These are phyloP conservation scores for Fusarium marasasianum DNA, from an alignment of 2,329 filamentous ascomycete species.

Conservation along the genomic window DNA sequence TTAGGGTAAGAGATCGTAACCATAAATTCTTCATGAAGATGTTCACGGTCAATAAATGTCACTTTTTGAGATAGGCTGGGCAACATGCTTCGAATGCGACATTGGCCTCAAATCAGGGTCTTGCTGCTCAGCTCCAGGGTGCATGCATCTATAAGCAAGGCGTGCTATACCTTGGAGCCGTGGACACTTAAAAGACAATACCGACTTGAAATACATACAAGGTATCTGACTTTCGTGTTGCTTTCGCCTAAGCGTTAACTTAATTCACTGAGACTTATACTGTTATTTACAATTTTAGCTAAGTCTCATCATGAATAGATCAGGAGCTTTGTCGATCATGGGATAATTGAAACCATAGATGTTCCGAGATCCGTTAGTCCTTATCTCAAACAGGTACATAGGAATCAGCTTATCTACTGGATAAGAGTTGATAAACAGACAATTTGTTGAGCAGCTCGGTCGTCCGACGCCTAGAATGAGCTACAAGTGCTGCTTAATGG, in stretches of 20 bases:
- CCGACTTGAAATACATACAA: too few relatives aligned
- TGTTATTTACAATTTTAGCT: background rate
- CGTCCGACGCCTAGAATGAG: constrained; percentile 33
- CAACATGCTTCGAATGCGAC: background rate
- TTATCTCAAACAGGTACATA: constrained; percentile 3
- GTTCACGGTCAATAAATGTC: background rate
- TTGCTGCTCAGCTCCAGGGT: background rate
- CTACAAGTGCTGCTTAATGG: constrained; percentile 35
- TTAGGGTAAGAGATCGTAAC: too few relatives aligned
- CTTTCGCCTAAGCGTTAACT: background rate
- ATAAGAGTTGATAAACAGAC: constrained; percentile 3
- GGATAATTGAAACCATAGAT: constrained; percentile 4
- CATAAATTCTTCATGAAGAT: too few relatives aligned
- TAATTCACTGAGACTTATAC: background rate
- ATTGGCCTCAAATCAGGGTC: background rate
- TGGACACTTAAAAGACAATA: background rate
- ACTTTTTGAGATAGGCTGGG: background rate
- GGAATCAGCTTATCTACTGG: constrained; percentile 7
- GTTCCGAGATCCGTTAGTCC: constrained; percentile 12
- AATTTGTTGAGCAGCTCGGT: constrained; percentile 12
- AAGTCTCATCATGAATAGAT: background rate
- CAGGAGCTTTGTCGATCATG: constrained; percentile 4
- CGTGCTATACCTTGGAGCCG: background rate
- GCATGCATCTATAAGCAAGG: background rate
- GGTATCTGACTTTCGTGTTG: background rate